Base-by-base conservation (phyloP, 768 basidiomycete genomes). In the Boletus rex-veris region DNA sequence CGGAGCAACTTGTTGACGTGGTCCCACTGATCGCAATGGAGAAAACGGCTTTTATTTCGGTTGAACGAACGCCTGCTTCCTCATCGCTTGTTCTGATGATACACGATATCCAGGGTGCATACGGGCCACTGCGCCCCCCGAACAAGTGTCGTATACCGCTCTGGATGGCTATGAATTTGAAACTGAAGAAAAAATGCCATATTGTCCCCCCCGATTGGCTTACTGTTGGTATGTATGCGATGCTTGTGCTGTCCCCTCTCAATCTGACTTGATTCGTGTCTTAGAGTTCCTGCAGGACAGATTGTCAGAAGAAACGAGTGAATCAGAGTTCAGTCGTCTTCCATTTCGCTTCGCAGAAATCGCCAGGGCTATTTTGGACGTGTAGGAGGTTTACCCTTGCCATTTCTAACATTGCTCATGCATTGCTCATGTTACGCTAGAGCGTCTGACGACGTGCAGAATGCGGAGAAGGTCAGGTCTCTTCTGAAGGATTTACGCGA, bases 81-180 rank as follows among this genome's bases (percentile, higher is more conserved):
- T 45, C 43, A 49, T 35, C n/a, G 30, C 35, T 40, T 15, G 48
- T 43, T 52, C 50, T 58, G 55, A 56, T 52, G n/a, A 35, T 35
- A 40, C 45, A 39, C 33, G 26, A 50, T 44, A 45, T 9, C 18
- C 69, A 97, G 93, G 94, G 92, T 49, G 86, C 87, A 48, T 97
- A 92, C 62, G 97, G 97, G 3, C 96, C 97, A 18, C 81, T 99
- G 49, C 78, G 86, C 7, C 95, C 97, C 1, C 96, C 96, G 6
- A 80, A 83, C 53, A 88, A 89, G 69, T 79, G 86, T 36, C 80
- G 80, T 59, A 83, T 98, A n/a, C 97, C 97, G 1, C 75, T 98
- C 4, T 99, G 97, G 97, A 86, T 99, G 77, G 97, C 96, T 0
- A 75, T 90, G 3, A 92, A 96, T 65, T 75, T 98, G 46, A 99